These are phyloP conservation scores for Rickenella mellea DNA, from an alignment of 768 basidiomycete genomes.

Conservation along the genomic window DNA sequence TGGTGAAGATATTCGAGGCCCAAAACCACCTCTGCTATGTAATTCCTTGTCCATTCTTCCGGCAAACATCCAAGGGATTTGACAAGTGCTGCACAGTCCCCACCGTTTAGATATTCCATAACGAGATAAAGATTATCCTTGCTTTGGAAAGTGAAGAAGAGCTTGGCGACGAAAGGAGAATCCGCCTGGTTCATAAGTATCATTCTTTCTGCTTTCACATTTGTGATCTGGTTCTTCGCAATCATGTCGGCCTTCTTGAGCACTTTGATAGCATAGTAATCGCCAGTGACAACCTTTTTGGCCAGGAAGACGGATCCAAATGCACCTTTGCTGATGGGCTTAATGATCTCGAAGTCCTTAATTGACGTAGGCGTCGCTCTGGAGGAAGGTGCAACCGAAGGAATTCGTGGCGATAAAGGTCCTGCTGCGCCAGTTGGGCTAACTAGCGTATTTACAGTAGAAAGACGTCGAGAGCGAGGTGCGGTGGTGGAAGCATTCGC, in stretches of 20 bases:
- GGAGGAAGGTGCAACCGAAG: constrained; percentile 66
- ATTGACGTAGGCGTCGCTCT: constrained; percentile 84
- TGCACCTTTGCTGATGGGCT: constrained; percentile 97
- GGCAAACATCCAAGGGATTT: constrained; percentile 89
- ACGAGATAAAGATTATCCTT: constrained; percentile 98
- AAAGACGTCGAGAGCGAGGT: constrained; percentile 61
- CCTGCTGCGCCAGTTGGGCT: constrained; percentile 36
- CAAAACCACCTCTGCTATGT: constrained; percentile 91
- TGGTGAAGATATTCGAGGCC: constrained; percentile 96
- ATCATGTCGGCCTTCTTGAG: constrained; percentile 99
- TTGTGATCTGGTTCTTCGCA: constrained; percentile 99
- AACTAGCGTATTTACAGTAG: constrained; percentile 53
- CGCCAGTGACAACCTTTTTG: constrained; percentile 96
- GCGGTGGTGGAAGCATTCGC: constrained; percentile 29
- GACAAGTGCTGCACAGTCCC: constrained; percentile 95
- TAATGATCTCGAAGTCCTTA: constrained; percentile 98
- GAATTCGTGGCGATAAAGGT: constrained; percentile 82
- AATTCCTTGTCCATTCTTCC: constrained; percentile 95
- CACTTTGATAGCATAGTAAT: constrained; percentile 99
- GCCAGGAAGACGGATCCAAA: constrained; percentile 98
- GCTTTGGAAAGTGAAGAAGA: constrained; percentile 99
- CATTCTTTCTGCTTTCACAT: constrained; percentile 99
- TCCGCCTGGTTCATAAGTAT: constrained; percentile 99
- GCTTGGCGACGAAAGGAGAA: constrained; percentile 94
- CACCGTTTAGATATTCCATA: constrained; percentile 99